A percentile compares a stretch with the other conserved stretches of the same genome.
These are phyloP conservation scores for Schwanniomyces yamadae DNA, from an alignment of 805 yeast genomes.

Conservation along the genomic window DNA sequence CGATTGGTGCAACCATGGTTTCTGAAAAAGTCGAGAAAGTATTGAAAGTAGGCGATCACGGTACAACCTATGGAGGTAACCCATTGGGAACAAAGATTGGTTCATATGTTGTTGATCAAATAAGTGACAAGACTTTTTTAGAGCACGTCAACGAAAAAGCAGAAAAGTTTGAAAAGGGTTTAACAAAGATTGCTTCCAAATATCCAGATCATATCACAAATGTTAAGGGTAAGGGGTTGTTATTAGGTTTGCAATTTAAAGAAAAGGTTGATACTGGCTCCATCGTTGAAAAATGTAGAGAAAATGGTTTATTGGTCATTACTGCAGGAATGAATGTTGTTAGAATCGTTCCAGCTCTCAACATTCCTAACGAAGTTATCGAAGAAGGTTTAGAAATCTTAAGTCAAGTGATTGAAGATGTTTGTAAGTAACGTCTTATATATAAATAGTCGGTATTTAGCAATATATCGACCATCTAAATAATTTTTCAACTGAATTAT, in stretches of 20 bases:
- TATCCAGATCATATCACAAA: constrained; percentile 62
- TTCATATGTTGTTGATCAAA: constrained; percentile 65
- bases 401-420: constrained; percentile 48
- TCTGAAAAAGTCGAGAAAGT: constrained; percentile 72
- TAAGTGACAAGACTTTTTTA: constrained; percentile 62
- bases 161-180: constrained; percentile 49
- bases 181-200: constrained; percentile 49
- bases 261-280: constrained; percentile 54
- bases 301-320: constrained; percentile 77
- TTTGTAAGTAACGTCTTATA: constrained; percentile 2
- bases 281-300: constrained; percentile 69
- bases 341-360: constrained; percentile 90
- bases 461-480: too few species aligned
- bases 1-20: constrained; percentile 91
- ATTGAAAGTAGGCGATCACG: constrained; percentile 90
- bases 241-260: constrained; percentile 77
- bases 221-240: constrained; percentile 84
- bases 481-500: too few species aligned
- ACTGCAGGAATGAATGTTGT: constrained; percentile 92
- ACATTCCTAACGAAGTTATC: constrained; percentile 68
- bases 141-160: constrained; percentile 60
- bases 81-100: constrained; percentile 88
- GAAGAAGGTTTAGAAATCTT: constrained; percentile 71
- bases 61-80: constrained; percentile 97
- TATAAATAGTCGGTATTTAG: too few species aligned